Evolutionary conservation across 2,329 filamentous ascomycete genomes (phyloP), one percentile per base, ranked within the genome.

Genomic region (Penicillium expansum): DNA sequence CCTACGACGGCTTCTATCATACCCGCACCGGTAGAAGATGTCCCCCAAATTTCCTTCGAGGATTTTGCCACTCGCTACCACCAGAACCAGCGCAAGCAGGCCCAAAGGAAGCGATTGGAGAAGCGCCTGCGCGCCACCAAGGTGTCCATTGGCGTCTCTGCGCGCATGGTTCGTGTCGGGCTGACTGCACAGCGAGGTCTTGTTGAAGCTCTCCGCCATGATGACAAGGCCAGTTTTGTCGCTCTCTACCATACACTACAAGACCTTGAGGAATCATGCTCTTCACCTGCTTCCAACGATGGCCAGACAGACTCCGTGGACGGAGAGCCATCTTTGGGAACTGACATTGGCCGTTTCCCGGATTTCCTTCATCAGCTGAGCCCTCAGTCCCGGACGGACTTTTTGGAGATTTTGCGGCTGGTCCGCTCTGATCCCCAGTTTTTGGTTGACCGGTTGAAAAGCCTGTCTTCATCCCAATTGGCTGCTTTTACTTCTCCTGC

Each of bases 351-450:
- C 55, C 70, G 59, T 57, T 63, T 70, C 47, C 67, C 68, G 53
- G 73, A 73, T 57, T 78, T 79, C 59, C 72, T 77, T 54, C 65
- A 89, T 71, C 86, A 92, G 68, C 83, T 97, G 48, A 90, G 92
- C 50, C 80, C 85, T 55, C 86, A 88, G 60, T 86, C 91, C 55
- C 82, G 90, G 69, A 85, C 91, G 59, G 85, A 87, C 42, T 85
- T 97, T 57, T 72, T 97, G 57, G 84, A 86, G 60, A 93, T 97
- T 69, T 77, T 97, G 66, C 87, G 85, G 48, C 85, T 91, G 74
- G 83, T 97, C 61, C 86, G 93, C 66, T 92, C 89, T 61, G 92
- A 96, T 72, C 87, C 91, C 37, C 87, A 92, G 68, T 97, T 95
- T 75, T 75, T 99, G 73, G 91, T 93, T 68, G 86, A 89, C 62